Base-by-base conservation (phyloP, 768 basidiomycete genomes). In the Fibroporia radiculosa region DNA sequence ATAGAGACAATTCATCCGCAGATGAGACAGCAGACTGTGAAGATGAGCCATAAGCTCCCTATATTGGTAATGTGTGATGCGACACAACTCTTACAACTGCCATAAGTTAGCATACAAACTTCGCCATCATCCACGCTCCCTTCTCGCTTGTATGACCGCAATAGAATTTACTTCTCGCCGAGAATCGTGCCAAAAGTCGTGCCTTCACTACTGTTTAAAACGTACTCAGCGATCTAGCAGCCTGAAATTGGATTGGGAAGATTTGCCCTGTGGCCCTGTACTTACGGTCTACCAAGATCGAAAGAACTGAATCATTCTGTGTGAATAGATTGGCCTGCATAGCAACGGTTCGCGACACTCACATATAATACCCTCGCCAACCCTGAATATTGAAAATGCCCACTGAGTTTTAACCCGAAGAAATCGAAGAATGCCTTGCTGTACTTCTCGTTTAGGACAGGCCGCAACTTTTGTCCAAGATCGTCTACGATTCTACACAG, bases 281-380 rank as follows among this genome's bases (percentile, higher is more conserved):
- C n/a, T n/a, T n/a, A n/a, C n/a, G n/a, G n/a, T n/a, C n/a, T n/a
- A n/a, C n/a, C n/a, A n/a, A n/a, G n/a, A n/a, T n/a, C n/a, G n/a
- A n/a, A n/a, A n/a, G n/a, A n/a, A n/a, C n/a, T n/a, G n/a, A n/a
- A n/a, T n/a, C n/a, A n/a, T n/a, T n/a, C n/a, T n/a, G n/a, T n/a
- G n/a, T n/a, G n/a, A n/a, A n/a, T n/a, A n/a, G n/a, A n/a, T n/a
- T n/a, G n/a, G n/a, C n/a, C n/a, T n/a, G n/a, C n/a, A n/a, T n/a
- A n/a, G n/a, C n/a, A n/a, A n/a, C n/a, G n/a, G n/a, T n/a, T 24
- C 11, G 14, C 55, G 6, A 7, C 34, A 42, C 66, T 43, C 16
- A 78, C 78, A 85, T 76, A 54, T 84, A 83, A n/a, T n/a, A n/a
- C 39, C 78, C 81, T 37, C 81, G 71, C 50, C 77, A 63, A 1